Evolutionary conservation across 2,329 filamentous ascomycete genomes (phyloP), one percentile per base, ranked within the genome.

Genomic region (Ophiocordyceps camponoti-saundersi): DNA sequence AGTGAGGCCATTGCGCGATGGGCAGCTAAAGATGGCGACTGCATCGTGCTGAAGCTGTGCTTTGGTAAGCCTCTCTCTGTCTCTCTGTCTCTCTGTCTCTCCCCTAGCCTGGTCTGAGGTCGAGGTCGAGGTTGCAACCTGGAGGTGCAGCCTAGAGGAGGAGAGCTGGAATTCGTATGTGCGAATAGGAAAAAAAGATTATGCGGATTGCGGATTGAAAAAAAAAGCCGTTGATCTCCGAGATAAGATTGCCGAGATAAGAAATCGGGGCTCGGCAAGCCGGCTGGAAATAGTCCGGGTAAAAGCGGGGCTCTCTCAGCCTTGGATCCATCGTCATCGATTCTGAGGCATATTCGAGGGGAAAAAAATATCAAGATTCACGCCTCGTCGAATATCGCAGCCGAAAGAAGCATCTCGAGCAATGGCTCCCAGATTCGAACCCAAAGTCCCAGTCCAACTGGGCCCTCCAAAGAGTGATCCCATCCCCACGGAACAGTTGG

Each of bases 401-500:
- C 5, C 11, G 13, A 11, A 4, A 34, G 11, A 34, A 6, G 13
- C 32, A 36, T 10, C 32, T 36, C 16, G 43, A 47, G 22, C n/a
- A 51, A 80, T 79, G 75, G 61, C 71, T 50, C 75, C 72, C 52
- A 82, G 76, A 55, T 93, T 93, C 57, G 82, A 85, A 61, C 86
- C 87, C 42, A 93, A 92, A 65, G 68, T 69, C 26, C 75, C 85
- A 3, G 81, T 92, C 50, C 67, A 80, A 48, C 77, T 98, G 49
- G 72, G 82, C 48, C 82, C 87, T 36, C 92, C 92, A 15, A 96
- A 93, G 67, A 75, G 87, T 59, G 89, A 95, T 57, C 75, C 77
- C 36, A 95, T 98, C 56, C 13, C 39, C 3, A 11, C 18, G n/a
- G 85, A 92, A 49, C 80, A 90, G 56, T 73, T 98, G 51, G 72